Evolutionary conservation across 73 alveolate species (phyloP).

Genomic region (Paramecium primaurelia): DNA sequence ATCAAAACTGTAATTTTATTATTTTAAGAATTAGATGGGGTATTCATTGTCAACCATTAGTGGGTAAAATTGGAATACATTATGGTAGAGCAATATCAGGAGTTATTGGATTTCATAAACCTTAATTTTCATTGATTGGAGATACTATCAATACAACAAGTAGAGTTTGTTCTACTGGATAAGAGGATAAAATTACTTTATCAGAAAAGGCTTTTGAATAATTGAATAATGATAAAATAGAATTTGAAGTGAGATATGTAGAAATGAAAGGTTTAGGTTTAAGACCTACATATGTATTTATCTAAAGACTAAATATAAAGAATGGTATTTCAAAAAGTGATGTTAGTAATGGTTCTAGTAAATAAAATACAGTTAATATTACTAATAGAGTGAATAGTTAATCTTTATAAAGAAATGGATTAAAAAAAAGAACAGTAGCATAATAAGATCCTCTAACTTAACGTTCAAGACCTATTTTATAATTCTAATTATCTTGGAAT

Average conservation of each 20-base stretch:
- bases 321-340: neutral
- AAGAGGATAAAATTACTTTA: conserved; percentile 35
- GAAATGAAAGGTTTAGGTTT: conserved; percentile 29
- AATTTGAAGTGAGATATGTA: neutral
- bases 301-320: neutral
- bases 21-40: neutral
- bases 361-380: neutral
- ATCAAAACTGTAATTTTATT: neutral
- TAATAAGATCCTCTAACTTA: neutral
- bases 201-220: conserved; percentile 51
- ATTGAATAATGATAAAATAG: conserved; percentile 1
- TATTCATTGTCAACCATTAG: neutral
- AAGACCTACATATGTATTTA: neutral
- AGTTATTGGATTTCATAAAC: conserved; percentile 55
- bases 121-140: conserved; percentile 54
- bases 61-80: conserved; percentile 54
- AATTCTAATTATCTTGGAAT: neutral
- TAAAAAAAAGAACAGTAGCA: neutral
- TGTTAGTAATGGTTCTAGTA: neutral
- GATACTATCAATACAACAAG: conserved; percentile 56
- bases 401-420: neutral
- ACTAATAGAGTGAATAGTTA: neutral
- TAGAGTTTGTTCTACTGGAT: conserved; percentile 57
- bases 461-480: neutral
- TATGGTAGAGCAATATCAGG: conserved; percentile 56